Evolutionary conservation across 208 protist genomes (phyloP), one percentile per base, ranked within the genome.

Genomic region (Strigomonas culicis): DNA sequence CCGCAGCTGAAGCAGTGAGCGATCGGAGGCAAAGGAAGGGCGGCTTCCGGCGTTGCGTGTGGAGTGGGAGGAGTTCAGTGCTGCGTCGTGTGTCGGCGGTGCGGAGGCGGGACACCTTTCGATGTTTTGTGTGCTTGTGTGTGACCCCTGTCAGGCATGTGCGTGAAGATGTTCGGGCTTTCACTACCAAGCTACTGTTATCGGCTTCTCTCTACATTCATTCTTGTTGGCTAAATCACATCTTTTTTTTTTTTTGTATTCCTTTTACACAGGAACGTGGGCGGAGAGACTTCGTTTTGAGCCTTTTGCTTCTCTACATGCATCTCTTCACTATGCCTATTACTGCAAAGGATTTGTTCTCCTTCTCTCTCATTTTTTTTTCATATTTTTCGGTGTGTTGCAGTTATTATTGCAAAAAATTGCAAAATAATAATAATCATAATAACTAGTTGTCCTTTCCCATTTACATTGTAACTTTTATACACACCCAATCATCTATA

Each of bases 1-100:
- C 28, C 63, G 50, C 53, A 76, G 57, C 61, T 59, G 21, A 21
- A 69, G 56, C 56, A 75, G 50, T 61, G 74, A 32, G 51, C 13
- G 13, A 17, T 6, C 36, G 36, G 36, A 41, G 13, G 8, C 8
- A 6, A 13, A 41, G 8, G 36, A 41, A 41, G 36, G 13, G 36
- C 8, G 13, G 36, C 6, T 6, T 41, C 6, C 8, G 8, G 36
- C 8, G 36, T 6, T 41, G 36, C 8, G 36, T 6, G 36, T 6
- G 13, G 13, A 41, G 13, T 41, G 36, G 36, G 36, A 13, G n/a
- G n/a, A n/a, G n/a, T n/a, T n/a, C n/a, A n/a, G n/a, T n/a, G n/a
- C n/a, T n/a, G n/a, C n/a, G n/a, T n/a, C n/a, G n/a, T n/a, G n/a
- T n/a, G n/a, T n/a, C n/a, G n/a, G n/a, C n/a, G n/a, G n/a, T n/a